Evolutionary conservation across 768 basidiomycete genomes (phyloP), one percentile per base, ranked within the genome.

Genomic region (Termitomyces sp.): DNA sequence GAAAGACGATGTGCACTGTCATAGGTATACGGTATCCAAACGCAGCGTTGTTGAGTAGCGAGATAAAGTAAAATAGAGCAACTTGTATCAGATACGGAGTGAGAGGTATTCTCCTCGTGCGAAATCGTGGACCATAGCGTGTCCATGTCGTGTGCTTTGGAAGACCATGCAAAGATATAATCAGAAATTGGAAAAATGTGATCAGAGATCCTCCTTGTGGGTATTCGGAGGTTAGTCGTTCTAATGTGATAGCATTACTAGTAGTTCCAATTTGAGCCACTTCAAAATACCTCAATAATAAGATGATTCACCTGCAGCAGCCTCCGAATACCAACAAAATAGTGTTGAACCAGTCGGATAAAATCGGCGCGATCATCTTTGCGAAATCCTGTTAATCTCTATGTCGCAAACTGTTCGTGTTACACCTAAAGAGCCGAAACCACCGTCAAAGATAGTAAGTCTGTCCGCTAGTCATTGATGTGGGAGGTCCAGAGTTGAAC

Each of bases 1-100:
- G 80, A 65, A 96, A 96, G 56, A 98, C 89, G 67, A 98, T 96
- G 70, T 98, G 94, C 1, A 98, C 87, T 0, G 90, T 73, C 84
- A 97, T 93, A 20, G 95, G 94, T 56, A 97, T 87, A 38, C 79
- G 70, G 66, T 88, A 94, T 6, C 80, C 88, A 64, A 98, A 96
- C 0, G 92, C 94, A n/a, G 81, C 83, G 72, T 95, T 97, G 68
- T 97, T 98, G 60, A 98, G 74, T 56, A 89, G 66, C 6, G 91
- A 94, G 49, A 93, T 77, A 4, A 78, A 68, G 56, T 89, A 87
- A 71, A 95, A 95, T 33, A 98, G 75, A 1, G 77, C 76, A 44
- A 95, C 94, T 70, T 97, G 94, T 2, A 85, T 70, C 25, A 89
- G 63, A 74, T 95, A 95, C 12, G 85, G 76, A 7, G 71, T 69